Conservation (phyloP, 306 rosid genomes). For the Purshia tridentata region DNA sequence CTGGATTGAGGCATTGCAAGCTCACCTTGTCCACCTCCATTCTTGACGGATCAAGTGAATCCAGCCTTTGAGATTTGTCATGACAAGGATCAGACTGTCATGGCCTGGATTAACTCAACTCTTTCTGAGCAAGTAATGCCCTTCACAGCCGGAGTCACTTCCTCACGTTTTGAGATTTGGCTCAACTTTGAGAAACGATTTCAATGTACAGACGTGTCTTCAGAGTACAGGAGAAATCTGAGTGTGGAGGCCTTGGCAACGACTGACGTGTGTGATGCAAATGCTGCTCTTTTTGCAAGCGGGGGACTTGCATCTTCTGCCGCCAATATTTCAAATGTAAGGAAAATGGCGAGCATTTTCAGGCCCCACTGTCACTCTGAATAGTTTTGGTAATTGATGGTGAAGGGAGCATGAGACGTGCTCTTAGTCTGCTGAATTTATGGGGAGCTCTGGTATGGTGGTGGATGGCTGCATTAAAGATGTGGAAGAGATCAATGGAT, state of each 20-base stretch:
- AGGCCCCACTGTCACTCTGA: constrained; percentile 50
- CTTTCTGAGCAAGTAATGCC: background rate
- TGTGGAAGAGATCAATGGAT: constrained; percentile 66
- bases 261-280: constrained; percentile 40
- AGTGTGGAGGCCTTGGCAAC: constrained; percentile 22
- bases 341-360: constrained; percentile 49
- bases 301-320: constrained; percentile 44
- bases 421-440: constrained; percentile 37
- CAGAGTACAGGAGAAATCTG: background rate
- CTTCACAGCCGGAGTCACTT: background rate
- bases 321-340: constrained; percentile 44
- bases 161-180: background rate
- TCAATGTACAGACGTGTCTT: background rate
- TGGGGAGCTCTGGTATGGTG: constrained; percentile 65
- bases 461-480: constrained; percentile 76
- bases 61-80: background rate
- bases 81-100: background rate
- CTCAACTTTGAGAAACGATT: background rate
- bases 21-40: background rate
- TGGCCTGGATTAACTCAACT: background rate
- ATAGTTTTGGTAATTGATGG: constrained; percentile 47
- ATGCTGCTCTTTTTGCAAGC: constrained; percentile 23
- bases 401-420: constrained; percentile 44
- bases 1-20: background rate
- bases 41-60: background rate